These are phyloP conservation scores for Monosporascus sp. DNA, from an alignment of 2,329 filamentous ascomycete genomes.

Conservation along the genomic window DNA sequence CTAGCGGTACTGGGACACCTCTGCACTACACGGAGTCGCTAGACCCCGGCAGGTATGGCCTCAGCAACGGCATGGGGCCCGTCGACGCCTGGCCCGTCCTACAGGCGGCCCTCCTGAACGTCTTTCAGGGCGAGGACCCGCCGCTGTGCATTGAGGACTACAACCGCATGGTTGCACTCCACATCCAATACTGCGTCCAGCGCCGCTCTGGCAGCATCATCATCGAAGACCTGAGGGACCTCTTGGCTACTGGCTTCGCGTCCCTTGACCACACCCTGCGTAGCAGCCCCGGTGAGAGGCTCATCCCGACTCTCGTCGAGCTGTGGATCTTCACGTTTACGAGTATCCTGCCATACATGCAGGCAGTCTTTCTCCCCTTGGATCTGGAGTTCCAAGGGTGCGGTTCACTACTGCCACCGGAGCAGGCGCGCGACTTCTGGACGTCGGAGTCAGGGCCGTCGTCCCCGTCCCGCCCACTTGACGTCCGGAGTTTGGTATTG, in stretches of 20 bases:
- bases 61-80: slow-evolving; percentile 59
- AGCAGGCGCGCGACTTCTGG: slow-evolving; percentile 89
- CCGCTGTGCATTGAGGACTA: slow-evolving; percentile 79
- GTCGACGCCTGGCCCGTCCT: slow-evolving; percentile 82
- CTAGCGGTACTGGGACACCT: slow-evolving; percentile 39
- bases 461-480: slow-evolving; percentile 55
- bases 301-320: slow-evolving; percentile 88
- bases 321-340: slow-evolving; percentile 94
- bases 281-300: slow-evolving; percentile 72
- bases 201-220: slow-evolving; percentile 65
- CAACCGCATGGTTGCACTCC: slow-evolving; percentile 72
- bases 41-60: slow-evolving; percentile 55
- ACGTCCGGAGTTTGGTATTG: slow-evolving; percentile 84
- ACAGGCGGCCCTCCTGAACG: slow-evolving; percentile 67
- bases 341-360: slow-evolving; percentile 84
- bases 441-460: slow-evolving; percentile 39
- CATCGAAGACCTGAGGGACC: slow-evolving; percentile 70
- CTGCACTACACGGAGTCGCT: slow-evolving; percentile 46
- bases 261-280: slow-evolving; percentile 80
- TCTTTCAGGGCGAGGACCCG: slow-evolving; percentile 78
- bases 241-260: slow-evolving; percentile 75
- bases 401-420: slow-evolving; percentile 69
- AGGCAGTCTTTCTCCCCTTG: slow-evolving; percentile 88
- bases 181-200: slow-evolving; percentile 73
- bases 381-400: slow-evolving; percentile 89